Evolutionary conservation across 176 grass and related monocot genomes (phyloP).

Genomic region (Rhynchospora pubera): DNA sequence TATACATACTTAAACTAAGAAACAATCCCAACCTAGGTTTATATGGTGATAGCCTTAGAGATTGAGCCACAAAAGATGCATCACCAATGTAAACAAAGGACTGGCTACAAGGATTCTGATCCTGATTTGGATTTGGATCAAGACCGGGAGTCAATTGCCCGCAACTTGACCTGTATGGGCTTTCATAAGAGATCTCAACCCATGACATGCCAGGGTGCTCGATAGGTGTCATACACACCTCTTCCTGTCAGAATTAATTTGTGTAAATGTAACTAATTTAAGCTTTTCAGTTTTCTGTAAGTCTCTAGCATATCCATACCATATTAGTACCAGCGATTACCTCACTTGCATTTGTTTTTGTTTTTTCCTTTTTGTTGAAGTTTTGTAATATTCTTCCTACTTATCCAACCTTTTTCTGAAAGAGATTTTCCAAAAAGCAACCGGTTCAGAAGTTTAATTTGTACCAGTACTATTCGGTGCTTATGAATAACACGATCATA

Average conservation of each 20-base stretch:
- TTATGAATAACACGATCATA: not conserved
- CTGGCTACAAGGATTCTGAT: constrained; percentile 42
- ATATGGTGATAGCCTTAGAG: constrained; percentile 62
- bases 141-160: constrained; percentile 33
- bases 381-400: not conserved
- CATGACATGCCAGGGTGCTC: constrained; percentile 60
- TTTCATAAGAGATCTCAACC: constrained; percentile 79
- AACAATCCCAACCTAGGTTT: constrained; percentile 48
- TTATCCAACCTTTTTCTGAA: not conserved
- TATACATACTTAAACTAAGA: constrained; percentile 34
- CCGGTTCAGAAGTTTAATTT: not conserved
- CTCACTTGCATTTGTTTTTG: not conserved
- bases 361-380: not conserved
- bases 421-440: not conserved
- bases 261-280: not conserved
- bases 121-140: constrained; percentile 33
- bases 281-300: not conserved
- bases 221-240: constrained; percentile 61
- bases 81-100: constrained; percentile 83
- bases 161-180: constrained; percentile 57
- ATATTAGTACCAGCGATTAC: not conserved
- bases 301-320: not conserved
- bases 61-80: constrained; percentile 40
- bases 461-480: not conserved
- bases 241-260: constrained; percentile 45